Percentiles rank a stretch among this genome's conserved stretches.
phyloP scores from a whole-genome alignment of 140 eudicot species.

The Senecio squalidus region DNA sequence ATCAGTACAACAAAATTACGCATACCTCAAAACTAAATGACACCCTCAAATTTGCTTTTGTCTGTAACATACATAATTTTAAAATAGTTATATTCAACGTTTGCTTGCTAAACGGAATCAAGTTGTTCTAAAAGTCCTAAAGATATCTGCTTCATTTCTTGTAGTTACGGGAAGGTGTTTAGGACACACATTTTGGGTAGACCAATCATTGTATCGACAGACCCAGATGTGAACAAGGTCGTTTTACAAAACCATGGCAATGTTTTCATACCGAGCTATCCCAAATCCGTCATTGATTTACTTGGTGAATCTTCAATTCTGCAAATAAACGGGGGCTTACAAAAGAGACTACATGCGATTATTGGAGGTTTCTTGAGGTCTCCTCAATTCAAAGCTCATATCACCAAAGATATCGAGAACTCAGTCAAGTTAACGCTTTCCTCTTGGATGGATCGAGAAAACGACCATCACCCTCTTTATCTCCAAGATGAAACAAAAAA shows the following conservation, averaged over 20 bases:
- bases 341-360: slow-evolving; percentile 69
- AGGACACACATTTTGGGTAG: slow-evolving; percentile 83
- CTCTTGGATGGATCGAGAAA: slow-evolving; percentile 38
- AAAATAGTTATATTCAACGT: too few relatives aligned
- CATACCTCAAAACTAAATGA: too few relatives aligned
- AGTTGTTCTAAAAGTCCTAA: neutral
- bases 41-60: too few relatives aligned
- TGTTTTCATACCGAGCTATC: slow-evolving; percentile 71
- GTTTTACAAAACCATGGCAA: slow-evolving; percentile 75
- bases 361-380: slow-evolving; percentile 77
- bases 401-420: slow-evolving; percentile 55
- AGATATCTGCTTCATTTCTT: slow-evolving; percentile 4
- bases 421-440: slow-evolving; percentile 54
- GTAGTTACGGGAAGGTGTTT: slow-evolving; percentile 85
- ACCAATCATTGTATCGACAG: slow-evolving; percentile 85
- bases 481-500: slow-evolving; percentile 76
- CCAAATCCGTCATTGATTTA: slow-evolving; percentile 74
- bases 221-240: slow-evolving; percentile 78
- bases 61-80: too few relatives aligned
- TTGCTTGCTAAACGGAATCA: neutral
- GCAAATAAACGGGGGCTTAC: slow-evolving; percentile 68
- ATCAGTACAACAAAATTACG: too few relatives aligned
- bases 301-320: slow-evolving; percentile 78
- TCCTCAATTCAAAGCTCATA: slow-evolving; percentile 64
- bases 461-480: slow-evolving; percentile 38